Base-by-base conservation (phyloP, 345 rosid species). In the Aquilaria malaccensis region DNA sequence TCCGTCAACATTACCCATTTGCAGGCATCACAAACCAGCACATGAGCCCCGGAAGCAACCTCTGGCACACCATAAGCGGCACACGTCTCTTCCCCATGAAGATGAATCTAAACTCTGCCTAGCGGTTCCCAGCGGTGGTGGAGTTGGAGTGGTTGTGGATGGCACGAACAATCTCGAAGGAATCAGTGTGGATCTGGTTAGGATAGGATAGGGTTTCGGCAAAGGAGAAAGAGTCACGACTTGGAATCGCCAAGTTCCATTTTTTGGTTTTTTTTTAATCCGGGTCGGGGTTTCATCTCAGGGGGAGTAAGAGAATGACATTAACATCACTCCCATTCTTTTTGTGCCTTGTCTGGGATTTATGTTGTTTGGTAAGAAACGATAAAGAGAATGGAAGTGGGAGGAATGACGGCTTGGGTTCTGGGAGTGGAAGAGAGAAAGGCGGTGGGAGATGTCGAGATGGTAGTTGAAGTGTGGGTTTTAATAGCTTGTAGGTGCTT, bases 11-110 rank as follows among this genome's bases (percentile, higher is more conserved):
- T 22, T 22, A 22, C 22, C 9, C 92, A 76, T 81, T 90, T 97
- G 66, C 97, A 90, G 31, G 83, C 95, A 67, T 94, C 99, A 82
- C 99, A 90, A 29, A 93, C 91, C 46, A 88, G 73, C 22, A 85
- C 84, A 29, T 66, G 65, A 11, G 70, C 81, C 31, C 68, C 31
- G 14, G 13, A 68, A n/a, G 52, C 48, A 41, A 62, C 71, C 72
- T 82, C 83, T 12, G 77, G 76, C 59, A 45, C 66, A 56, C 88
- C 88, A 67, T 93, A 89, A 2, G 77, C 72, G 50, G 77, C 83
- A 70, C 97, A 92, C 41, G 59, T 46, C 32, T 74, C 74, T 32
- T 22, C 22, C 22, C 22, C 22, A 22, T 22, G 22, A 22, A 63
- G 73, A 11, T 29, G 58, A 13, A 22, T 52, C 0, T 84, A 80